Evolutionary conservation across 345 rosid species (phyloP), one percentile per base, ranked within the genome.

Genomic region (Brassica nigra): DNA sequence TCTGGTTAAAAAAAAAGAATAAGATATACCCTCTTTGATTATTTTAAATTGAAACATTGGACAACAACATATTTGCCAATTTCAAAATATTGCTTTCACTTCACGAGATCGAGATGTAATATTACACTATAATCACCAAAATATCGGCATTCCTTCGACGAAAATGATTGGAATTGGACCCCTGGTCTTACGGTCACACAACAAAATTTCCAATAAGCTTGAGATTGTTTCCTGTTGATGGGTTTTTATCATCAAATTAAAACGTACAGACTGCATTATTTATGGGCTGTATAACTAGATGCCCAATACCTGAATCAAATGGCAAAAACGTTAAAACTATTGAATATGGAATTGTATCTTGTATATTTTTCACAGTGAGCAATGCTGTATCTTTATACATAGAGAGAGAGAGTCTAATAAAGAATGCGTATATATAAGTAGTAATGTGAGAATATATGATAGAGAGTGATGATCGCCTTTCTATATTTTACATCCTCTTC

Each of bases 151-250:
- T 78, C 77, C 81, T 78, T 66, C 62, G 31, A 78, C 52, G 77
- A 72, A 72, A 78, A 78, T 72, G 73, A 72, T 66, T 78, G 81
- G 66, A 52, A 71, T 37, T 52, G 63, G 69, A 42, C 80, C 73
- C 16, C 55, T 52, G 6, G 28, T 27, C 37, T 66, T 68, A 30
- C 0, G 3, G 64, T 62, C 63, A 68, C 12, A 23, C 63, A 52
- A 42, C 65, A 68, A 39, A 68, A 68, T 30, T 1, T 7, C 58
- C 74, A 36, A 37, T 36, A 47, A 49, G 63, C 23, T 62, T 44
- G 27, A 12, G 33, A 36, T 16, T 16, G 33, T 16, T 58, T 16
- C 71, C 68, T 36, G 36, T 69, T 69, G 33, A 57, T 18, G 23
- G 27, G 59, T 16, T 16, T 6, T 16, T n/a, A 3, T 36, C 33